These are phyloP conservation scores for Dentipellis fragilis DNA, from an alignment of 768 basidiomycete genomes.

Conservation along the genomic window DNA sequence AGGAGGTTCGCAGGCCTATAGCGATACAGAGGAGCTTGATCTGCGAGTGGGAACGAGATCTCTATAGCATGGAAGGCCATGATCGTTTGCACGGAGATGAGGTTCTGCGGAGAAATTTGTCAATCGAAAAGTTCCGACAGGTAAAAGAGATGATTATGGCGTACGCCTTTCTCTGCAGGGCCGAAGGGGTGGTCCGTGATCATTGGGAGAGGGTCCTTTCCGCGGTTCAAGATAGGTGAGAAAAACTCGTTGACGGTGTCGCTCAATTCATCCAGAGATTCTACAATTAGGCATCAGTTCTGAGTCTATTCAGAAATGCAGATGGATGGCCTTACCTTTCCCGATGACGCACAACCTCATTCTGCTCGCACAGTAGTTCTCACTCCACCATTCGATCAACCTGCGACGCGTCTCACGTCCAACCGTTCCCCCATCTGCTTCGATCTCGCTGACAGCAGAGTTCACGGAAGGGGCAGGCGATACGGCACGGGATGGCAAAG, in stretches of 20 bases:
- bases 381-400: conserved; percentile 76
- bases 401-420: conserved; percentile 75
- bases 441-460: conserved; percentile 44
- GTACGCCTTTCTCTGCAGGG: conserved; percentile 56
- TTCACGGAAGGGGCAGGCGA: conserved; percentile 51
- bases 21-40: conserved; percentile 65
- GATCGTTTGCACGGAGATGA: conserved; percentile 82
- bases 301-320: neutral
- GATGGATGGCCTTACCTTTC: conserved; percentile 39
- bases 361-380: conserved; percentile 72
- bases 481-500: conserved; percentile 41
- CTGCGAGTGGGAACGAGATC: conserved; percentile 68
- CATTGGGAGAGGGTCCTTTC: conserved; percentile 47
- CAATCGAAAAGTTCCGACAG: neutral
- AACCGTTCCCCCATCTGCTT: conserved; percentile 67
- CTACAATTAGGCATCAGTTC: conserved; percentile 25
- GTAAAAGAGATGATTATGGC: conserved; percentile 18
- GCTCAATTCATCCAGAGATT: conserved; percentile 66
- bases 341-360: conserved; percentile 78
- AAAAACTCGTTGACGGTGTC: conserved; percentile 55
- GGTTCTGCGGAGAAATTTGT: conserved; percentile 36
- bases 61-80: conserved; percentile 81
- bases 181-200: conserved; percentile 72
- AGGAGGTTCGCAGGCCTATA: conserved; percentile 72
- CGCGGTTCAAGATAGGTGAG: conserved; percentile 61